Evolutionary conservation across 805 yeast species (phyloP).

Genomic region (Blastobotrys muscicola): DNA sequence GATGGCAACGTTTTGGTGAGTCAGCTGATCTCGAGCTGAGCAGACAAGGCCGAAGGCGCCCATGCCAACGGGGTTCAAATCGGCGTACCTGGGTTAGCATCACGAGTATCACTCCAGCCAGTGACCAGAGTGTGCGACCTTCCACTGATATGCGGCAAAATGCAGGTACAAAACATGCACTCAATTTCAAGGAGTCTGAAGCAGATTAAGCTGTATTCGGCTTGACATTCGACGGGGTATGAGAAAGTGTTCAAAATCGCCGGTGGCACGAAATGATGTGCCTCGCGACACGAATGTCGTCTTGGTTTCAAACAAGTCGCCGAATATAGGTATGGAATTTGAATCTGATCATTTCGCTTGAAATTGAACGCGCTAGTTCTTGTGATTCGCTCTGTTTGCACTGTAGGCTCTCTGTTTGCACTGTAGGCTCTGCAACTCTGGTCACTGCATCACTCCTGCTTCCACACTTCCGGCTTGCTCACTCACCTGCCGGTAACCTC

Average conservation of each 20-base stretch:
- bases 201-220: background rate
- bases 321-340: too few relatives aligned
- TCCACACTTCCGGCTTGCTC: slow-evolving; percentile 9
- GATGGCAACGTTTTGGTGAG: slow-evolving; percentile 90
- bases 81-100: slow-evolving; percentile 42
- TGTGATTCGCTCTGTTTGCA: too few relatives aligned
- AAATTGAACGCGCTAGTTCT: too few relatives aligned
- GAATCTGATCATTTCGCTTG: too few relatives aligned
- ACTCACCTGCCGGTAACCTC: slow-evolving; percentile 58
- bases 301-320: too few relatives aligned
- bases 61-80: slow-evolving; percentile 97
- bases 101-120: slow-evolving; percentile 30
- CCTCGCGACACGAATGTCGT: too few relatives aligned
- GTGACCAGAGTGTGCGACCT: background rate
- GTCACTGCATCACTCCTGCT: background rate
- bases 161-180: background rate
- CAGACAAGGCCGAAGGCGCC: slow-evolving; percentile 98
- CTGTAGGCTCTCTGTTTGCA: too few relatives aligned
- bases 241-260: too few relatives aligned
- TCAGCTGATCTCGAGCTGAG: slow-evolving; percentile 85
- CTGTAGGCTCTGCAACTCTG: background rate
- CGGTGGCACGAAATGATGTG: too few relatives aligned
- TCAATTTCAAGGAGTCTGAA: too few relatives aligned
- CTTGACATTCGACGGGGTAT: too few relatives aligned
- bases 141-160: background rate